A percentile compares a stretch with the other conserved stretches of the same genome.
These are phyloP conservation scores for Fusarium transvaalense DNA, from an alignment of 2,329 filamentous ascomycete genomes.

Conservation along the genomic window DNA sequence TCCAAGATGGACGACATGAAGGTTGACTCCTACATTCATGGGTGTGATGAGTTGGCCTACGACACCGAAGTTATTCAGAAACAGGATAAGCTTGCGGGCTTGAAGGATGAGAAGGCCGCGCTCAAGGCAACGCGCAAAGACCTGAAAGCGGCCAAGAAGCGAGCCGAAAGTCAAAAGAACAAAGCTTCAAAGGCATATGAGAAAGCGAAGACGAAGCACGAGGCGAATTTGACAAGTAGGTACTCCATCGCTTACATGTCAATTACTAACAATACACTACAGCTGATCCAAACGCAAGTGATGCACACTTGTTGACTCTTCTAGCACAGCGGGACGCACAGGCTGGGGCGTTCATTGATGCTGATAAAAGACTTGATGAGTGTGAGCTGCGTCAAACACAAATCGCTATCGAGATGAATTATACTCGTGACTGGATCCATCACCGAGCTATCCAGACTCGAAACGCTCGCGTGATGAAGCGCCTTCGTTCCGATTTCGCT, in stretches of 20 bases:
- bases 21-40: conserved; percentile 4
- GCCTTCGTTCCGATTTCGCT: background rate
- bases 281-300: background rate
- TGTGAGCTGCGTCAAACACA: background rate
- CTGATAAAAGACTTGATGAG: background rate
- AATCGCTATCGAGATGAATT: background rate
- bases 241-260: too few relatives aligned
- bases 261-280: background rate
- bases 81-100: too few relatives aligned
- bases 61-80: too few relatives aligned
- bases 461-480: background rate
- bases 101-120: too few relatives aligned
- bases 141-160: too few relatives aligned
- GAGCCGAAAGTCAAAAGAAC: too few relatives aligned
- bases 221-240: too few relatives aligned
- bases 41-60: too few relatives aligned
- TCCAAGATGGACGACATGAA: conserved; percentile 50
- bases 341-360: background rate
- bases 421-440: background rate
- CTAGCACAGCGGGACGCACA: background rate
- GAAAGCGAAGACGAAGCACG: too few relatives aligned
- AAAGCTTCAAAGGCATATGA: too few relatives aligned
- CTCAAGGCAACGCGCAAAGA: too few relatives aligned
- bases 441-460: conserved; percentile 16
- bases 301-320: background rate